These are phyloP conservation scores for Volvox africanus DNA, from an alignment of 139 green algal species.

Conservation along the genomic window DNA sequence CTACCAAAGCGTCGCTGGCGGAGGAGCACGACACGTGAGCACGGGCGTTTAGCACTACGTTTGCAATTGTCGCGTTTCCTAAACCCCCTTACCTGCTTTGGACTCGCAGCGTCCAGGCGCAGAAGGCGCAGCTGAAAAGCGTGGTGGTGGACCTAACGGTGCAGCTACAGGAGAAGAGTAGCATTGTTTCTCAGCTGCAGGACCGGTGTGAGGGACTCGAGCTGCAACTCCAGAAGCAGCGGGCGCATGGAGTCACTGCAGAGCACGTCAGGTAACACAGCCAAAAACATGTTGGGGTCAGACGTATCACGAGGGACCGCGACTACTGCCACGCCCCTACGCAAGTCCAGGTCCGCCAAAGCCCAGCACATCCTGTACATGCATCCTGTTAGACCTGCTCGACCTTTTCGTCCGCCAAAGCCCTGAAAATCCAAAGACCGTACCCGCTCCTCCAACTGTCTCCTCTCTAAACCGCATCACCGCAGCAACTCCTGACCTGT, in stretches of 20 bases:
- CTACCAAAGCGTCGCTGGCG: background rate
- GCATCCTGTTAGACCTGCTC: too few species aligned
- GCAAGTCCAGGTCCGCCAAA: too few species aligned
- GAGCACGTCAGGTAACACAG: conserved; percentile 17
- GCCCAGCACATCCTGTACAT: too few species aligned
- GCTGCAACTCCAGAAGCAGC: background rate
- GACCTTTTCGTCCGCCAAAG: too few species aligned
- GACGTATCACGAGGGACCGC: too few species aligned
- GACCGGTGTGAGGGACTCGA: background rate
- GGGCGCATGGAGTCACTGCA: background rate
- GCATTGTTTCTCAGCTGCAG: background rate
- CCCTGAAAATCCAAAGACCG: too few species aligned
- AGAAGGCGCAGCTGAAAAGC: background rate
- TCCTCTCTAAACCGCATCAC: too few species aligned
- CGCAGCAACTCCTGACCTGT: too few species aligned
- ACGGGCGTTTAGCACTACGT: background rate
- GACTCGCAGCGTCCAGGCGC: background rate
- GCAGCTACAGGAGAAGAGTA: background rate
- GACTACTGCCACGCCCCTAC: too few species aligned
- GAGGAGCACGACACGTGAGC: conserved; percentile 1
- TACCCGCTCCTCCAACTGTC: too few species aligned
- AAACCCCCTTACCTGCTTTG: background rate
- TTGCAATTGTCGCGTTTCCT: background rate
- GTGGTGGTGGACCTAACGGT: background rate
- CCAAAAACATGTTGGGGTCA: background rate